phyloP scores from a whole-genome alignment of 2,329 filamentous ascomycete genomes.

The Fusarium metavorans region DNA sequence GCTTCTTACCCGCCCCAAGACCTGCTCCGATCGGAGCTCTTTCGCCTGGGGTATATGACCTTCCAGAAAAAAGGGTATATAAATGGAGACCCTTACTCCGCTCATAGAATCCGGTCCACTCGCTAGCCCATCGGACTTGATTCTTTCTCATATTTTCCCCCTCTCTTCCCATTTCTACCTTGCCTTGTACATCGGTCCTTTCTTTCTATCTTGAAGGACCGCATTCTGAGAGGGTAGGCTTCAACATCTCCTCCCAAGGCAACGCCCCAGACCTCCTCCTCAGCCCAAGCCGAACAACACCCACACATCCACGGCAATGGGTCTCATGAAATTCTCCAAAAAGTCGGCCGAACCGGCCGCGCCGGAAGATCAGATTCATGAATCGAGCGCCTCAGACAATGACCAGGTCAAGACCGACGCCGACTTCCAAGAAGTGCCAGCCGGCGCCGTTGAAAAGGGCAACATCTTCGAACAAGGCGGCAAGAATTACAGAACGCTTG shows the following conservation, averaged over 20 bases:
- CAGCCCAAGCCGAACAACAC: background rate
- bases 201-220: background rate
- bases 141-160: constrained; percentile 11
- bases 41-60: constrained; percentile 21
- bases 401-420: constrained; percentile 22
- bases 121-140: background rate
- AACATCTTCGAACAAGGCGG: constrained; percentile 44
- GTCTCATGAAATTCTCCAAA: constrained; percentile 34
- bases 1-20: constrained; percentile 19
- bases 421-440: constrained; percentile 34
- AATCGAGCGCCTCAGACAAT: constrained; percentile 27
- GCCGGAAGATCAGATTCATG: constrained; percentile 2
- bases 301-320: constrained; percentile 7
- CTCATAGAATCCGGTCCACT: constrained; percentile 30
- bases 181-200: background rate
- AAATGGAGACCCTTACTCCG: constrained; percentile 32
- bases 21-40: constrained; percentile 35
- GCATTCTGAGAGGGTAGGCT: background rate
- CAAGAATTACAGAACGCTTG: constrained; percentile 43
- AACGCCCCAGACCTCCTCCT: background rate
- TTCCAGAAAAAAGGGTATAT: constrained; percentile 25
- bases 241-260: background rate
- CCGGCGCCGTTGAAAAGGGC: constrained; percentile 29
- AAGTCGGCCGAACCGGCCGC: constrained; percentile 5
- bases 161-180: background rate